Percentiles rank a stretch among this genome's conserved stretches.
phyloP scores from a whole-genome alignment of 441 rosid genomes.

The Kokia cookei region DNA sequence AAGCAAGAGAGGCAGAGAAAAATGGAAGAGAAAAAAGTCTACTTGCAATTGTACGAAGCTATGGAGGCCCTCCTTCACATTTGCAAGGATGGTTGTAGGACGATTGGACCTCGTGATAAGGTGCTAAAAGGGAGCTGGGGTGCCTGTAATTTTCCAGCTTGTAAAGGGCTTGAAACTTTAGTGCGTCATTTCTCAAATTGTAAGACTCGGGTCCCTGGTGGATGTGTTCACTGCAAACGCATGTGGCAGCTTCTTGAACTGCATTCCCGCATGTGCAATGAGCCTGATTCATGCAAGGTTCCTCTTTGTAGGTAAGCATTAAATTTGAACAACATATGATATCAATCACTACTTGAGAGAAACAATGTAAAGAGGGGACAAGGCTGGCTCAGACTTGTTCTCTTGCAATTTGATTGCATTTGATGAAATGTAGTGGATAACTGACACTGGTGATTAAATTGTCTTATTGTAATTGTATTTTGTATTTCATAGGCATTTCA shows the following conservation, averaged over 20 bases:
- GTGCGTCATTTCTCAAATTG: constrained; percentile 78
- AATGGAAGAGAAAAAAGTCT: constrained; percentile 57
- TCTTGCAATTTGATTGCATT: neutral
- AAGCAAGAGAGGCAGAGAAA: constrained; percentile 51
- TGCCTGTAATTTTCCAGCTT: constrained; percentile 61
- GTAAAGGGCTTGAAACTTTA: constrained; percentile 73
- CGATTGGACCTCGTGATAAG: constrained; percentile 79
- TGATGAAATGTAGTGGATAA: neutral
- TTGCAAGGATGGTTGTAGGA: constrained; percentile 81
- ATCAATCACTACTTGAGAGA: neutral
- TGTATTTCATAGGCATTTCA: constrained; percentile 40
- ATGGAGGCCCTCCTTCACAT: constrained; percentile 92
- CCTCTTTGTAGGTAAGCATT: constrained; percentile 73
- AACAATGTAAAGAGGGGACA: neutral
- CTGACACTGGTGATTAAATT: too few relatives aligned
- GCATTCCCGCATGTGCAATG: constrained; percentile 73
- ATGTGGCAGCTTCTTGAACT: constrained; percentile 93
- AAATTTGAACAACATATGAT: neutral
- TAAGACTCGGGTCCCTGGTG: constrained; percentile 66
- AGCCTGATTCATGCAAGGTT: constrained; percentile 71
- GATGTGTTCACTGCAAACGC: constrained; percentile 71
- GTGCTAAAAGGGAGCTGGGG: constrained; percentile 45
- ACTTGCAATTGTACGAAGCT: constrained; percentile 65
- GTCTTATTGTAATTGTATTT: too few relatives aligned
- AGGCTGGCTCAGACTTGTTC: neutral